Evolutionary conservation across 495 filamentous ascomycete species (phyloP).

Genomic region (Pyrenula massariospora): DNA sequence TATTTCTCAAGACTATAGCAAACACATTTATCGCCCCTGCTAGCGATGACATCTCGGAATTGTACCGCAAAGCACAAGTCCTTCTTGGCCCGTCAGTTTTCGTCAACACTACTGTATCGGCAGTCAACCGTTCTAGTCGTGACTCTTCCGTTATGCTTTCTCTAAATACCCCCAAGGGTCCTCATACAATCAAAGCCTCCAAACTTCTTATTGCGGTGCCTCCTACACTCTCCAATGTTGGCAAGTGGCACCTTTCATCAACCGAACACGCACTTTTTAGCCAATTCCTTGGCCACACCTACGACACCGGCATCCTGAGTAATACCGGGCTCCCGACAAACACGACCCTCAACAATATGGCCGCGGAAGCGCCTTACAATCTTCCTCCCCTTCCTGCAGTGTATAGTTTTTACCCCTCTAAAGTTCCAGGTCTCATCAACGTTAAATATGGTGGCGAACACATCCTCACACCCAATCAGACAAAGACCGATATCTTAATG

Average conservation of each 20-base stretch:
- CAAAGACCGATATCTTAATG: conserved; percentile 6
- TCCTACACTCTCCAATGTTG: conserved; percentile 18
- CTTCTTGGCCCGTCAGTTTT: conserved; percentile 22
- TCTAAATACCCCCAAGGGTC: conserved; percentile 17
- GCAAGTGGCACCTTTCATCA: background rate
- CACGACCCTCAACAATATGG: conserved; percentile 15
- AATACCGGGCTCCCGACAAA: conserved; percentile 17
- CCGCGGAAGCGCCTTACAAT: conserved; percentile 15
- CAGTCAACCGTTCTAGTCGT: conserved; percentile 10
- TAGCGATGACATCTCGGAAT: conserved; percentile 17
- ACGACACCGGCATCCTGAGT: conserved; percentile 24
- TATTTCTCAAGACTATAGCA: background rate
- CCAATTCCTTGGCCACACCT: conserved; percentile 21
- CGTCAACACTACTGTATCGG: conserved; percentile 18
- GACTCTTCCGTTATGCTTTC: conserved; percentile 14
- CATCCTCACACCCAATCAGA: conserved; percentile 6
- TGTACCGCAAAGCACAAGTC: conserved; percentile 25
- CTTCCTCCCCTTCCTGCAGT: conserved; percentile 16
- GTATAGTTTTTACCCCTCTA: conserved; percentile 11
- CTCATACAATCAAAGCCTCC: conserved; percentile 19
- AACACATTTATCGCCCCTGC: background rate
- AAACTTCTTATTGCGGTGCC: conserved; percentile 25
- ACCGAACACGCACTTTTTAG: conserved; percentile 25
- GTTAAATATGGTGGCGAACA: conserved; percentile 6
- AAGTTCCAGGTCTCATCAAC: conserved; percentile 4